These are phyloP conservation scores for Abortiporus biennis DNA, from an alignment of 1,284 basidiomycete genomes.

Conservation along the genomic window DNA sequence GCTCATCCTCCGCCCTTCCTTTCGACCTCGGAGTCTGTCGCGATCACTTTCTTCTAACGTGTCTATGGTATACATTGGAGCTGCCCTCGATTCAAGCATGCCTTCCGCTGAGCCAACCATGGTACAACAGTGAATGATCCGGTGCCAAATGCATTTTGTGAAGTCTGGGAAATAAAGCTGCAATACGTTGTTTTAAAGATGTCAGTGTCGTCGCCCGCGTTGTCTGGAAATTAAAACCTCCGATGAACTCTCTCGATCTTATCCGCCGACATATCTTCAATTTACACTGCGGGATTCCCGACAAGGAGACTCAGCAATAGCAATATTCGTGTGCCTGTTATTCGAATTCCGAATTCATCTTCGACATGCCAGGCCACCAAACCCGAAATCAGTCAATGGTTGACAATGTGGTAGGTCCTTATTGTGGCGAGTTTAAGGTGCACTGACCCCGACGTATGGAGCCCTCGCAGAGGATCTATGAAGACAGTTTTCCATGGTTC, in stretches of 20 bases:
- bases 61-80: conserved; percentile 57
- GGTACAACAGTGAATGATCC: conserved; percentile 73
- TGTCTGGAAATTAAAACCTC: conserved; percentile 79
- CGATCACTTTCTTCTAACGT: conserved; percentile 44
- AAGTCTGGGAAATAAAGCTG: conserved; percentile 89
- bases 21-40: conserved; percentile 39
- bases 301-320: conserved; percentile 46
- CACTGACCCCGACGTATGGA: too few species aligned
- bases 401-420: too few species aligned
- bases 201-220: conserved; percentile 91
- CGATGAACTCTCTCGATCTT: conserved; percentile 66
- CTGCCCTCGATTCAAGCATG: conserved; percentile 69
- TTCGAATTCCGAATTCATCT: conserved; percentile 59
- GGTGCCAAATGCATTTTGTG: conserved; percentile 61
- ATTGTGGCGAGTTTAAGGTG: too few species aligned
- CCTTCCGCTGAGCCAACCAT: conserved; percentile 82
- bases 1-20: conserved; percentile 48
- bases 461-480: too few species aligned
- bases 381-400: conserved; percentile 49
- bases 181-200: conserved; percentile 96
- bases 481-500: too few species aligned
- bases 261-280: conserved; percentile 74
- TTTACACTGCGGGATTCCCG: conserved; percentile 66
- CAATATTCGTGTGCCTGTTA: conserved; percentile 59
- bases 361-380: conserved; percentile 42